phyloP scores from a whole-genome alignment of 2,329 filamentous ascomycete genomes.

The Exophiala phaeomuriformis region DNA sequence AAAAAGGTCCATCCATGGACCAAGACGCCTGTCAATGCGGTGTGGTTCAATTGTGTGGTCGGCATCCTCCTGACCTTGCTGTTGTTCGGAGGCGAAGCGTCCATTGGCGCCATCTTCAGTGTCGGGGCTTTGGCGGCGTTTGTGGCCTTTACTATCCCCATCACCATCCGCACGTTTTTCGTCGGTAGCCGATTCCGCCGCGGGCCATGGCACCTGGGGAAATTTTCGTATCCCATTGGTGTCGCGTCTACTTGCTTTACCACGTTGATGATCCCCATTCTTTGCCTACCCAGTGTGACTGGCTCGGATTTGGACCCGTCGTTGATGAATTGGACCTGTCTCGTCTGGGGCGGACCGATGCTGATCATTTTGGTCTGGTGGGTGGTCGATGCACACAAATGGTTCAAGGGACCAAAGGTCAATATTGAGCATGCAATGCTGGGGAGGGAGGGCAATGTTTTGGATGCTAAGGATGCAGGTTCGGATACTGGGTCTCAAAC shows the following conservation, averaged over 20 bases:
- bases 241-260: slow-evolving; percentile 53
- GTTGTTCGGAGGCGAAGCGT: slow-evolving; percentile 56
- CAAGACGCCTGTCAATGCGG: slow-evolving; percentile 61
- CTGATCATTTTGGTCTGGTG: slow-evolving; percentile 29
- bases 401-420: slow-evolving; percentile 33
- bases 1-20: slow-evolving; percentile 55
- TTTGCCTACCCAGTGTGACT: slow-evolving; percentile 56
- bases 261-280: slow-evolving; percentile 58
- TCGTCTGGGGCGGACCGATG: slow-evolving; percentile 33
- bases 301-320: slow-evolving; percentile 56
- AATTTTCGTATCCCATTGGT: slow-evolving; percentile 52
- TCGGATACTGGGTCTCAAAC: slow-evolving; percentile 14
- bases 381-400: slow-evolving; percentile 30
- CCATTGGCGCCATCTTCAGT: slow-evolving; percentile 61
- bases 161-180: slow-evolving; percentile 40
- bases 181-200: slow-evolving; percentile 57
- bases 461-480: slow-evolving; percentile 31
- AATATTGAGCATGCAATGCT: slow-evolving; percentile 37
- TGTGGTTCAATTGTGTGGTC: slow-evolving; percentile 57
- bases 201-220: slow-evolving; percentile 63
- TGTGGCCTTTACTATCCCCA: slow-evolving; percentile 43
- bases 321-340: slow-evolving; percentile 38
- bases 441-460: slow-evolving; percentile 34
- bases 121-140: slow-evolving; percentile 64
- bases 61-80: slow-evolving; percentile 56